Evolutionary conservation across 257 asterid genomes (phyloP).

Genomic region (Przewalskia tangutica): DNA sequence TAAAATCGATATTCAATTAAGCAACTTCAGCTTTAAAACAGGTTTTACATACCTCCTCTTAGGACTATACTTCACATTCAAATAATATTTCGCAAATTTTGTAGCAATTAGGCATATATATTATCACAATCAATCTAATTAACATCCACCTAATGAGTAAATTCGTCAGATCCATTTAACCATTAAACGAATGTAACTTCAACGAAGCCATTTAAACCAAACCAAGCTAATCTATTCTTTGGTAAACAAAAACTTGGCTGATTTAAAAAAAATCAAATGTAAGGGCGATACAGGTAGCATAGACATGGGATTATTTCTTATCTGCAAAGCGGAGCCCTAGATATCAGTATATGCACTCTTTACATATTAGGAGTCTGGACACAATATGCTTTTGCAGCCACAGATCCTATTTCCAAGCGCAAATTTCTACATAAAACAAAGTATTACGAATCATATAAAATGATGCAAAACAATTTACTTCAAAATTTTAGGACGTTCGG

Average conservation of each 20-base stretch:
- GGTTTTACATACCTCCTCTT: too few species aligned
- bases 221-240: too few species aligned
- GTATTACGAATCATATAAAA: not conserved
- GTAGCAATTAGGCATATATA: too few species aligned
- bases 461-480: not conserved
- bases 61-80: too few species aligned
- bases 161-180: not conserved
- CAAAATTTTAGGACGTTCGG: too few species aligned
- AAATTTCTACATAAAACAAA: not conserved
- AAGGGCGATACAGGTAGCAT: conserved; percentile 18
- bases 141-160: not conserved
- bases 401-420: conserved; percentile 1
- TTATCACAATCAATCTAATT: not conserved
- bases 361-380: conserved; percentile 4
- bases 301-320: not conserved
- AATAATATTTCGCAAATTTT: too few species aligned
- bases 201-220: not conserved
- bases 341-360: conserved; percentile 6
- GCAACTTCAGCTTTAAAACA: not conserved
- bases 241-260: too few species aligned
- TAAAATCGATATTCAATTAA: not conserved
- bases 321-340: conserved; percentile 23
- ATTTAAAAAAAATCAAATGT: not conserved
- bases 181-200: not conserved
- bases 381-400: not conserved